phyloP scores from a whole-genome alignment of 768 basidiomycete genomes.

The Astraeus odoratus region DNA sequence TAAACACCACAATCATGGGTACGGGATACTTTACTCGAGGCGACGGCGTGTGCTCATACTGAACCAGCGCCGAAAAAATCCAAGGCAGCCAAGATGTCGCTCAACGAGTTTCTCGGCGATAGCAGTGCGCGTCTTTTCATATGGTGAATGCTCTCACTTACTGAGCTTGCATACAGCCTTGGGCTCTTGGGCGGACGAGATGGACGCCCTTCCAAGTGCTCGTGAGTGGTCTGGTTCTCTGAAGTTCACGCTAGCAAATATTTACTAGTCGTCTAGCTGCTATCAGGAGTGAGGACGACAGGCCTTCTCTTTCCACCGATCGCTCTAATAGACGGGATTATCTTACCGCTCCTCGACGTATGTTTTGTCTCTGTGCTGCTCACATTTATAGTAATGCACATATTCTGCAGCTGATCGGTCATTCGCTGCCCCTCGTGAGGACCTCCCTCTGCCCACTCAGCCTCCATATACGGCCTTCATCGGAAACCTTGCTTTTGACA shows the following conservation, averaged over 20 bases:
- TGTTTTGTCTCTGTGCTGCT: constrained; percentile 20
- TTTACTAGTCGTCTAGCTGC: constrained; percentile 35
- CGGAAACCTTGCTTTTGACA: constrained; percentile 92
- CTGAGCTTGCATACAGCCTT: constrained; percentile 42
- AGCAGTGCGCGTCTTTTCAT: constrained; percentile 45
- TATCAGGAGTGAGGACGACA: constrained; percentile 61
- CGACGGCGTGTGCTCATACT: constrained; percentile 5
- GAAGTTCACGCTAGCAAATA: not conserved
- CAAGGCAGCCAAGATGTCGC: constrained; percentile 86
- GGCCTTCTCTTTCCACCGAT: constrained; percentile 40
- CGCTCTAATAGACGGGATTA: constrained; percentile 58
- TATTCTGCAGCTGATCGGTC: constrained; percentile 46
- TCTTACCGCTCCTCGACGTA: constrained; percentile 55
- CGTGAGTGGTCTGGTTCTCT: constrained; percentile 51
- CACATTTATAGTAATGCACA: constrained; percentile 8
- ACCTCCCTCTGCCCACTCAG: constrained; percentile 89
- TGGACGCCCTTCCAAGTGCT: constrained; percentile 88
- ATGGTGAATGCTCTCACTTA: constrained; percentile 6
- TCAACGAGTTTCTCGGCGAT: constrained; percentile 91
- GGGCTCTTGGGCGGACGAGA: constrained; percentile 99
- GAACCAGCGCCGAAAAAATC: constrained; percentile 70
- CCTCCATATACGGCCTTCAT: constrained; percentile 97
- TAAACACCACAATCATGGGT: constrained; percentile 23
- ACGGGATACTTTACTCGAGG: constrained; percentile 1
- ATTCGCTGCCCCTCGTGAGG: constrained; percentile 64